Evolutionary conservation across 192 early-diverging fungal genomes (phyloP), one percentile per base, ranked within the genome.

Genomic region (Mycoemilia scoparia): DNA sequence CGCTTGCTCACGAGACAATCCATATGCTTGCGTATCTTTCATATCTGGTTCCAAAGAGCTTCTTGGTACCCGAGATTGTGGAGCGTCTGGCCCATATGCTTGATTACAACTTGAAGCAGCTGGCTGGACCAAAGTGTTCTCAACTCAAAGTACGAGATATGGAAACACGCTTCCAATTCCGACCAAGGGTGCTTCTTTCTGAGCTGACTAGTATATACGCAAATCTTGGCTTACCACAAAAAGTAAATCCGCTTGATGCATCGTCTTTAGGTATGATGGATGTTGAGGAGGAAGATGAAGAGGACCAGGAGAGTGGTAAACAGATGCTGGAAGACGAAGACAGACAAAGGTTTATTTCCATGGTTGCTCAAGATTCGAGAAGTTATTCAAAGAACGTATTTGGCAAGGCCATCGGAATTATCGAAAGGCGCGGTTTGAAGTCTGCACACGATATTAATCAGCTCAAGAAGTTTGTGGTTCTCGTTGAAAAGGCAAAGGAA

Each of bases 41-140:
- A 10, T 56, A 68, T 8, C 69, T 76, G 21, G 78, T 83, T 10
- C 77, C 79, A 4, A 46, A 67, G 19, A 84, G 88, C 4, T 98
- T 98, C 62, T 58, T 91, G 64, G 77, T 73, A 10, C 63, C 70
- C 12, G 84, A 87, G 43, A 84, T 98, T 30, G 88, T 95, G 11
- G 79, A 82, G 28, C 67, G 87, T 2, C 64, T 98, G 23, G 90
- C 90, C 1, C 84, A 85, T n/a, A 98, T 98, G 93, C 66, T 98
- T 29, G 83, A 98, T 56, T 92, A 83, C 51, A 95, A 91, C 38
- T 59, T 98, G 23, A 59, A 74, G 4, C 76, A 79, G 21, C 57
- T 98, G 31, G 88, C 88, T 1, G 93, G 93, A 0, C 86, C 88
- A 6, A 76, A 78, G 39, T 88, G 83, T 60, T 81, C 83, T 1